Evolutionary conservation across 2,329 filamentous ascomycete genomes (phyloP), one percentile per base, ranked within the genome.

Genomic region (Botryosphaeria dothidea): DNA sequence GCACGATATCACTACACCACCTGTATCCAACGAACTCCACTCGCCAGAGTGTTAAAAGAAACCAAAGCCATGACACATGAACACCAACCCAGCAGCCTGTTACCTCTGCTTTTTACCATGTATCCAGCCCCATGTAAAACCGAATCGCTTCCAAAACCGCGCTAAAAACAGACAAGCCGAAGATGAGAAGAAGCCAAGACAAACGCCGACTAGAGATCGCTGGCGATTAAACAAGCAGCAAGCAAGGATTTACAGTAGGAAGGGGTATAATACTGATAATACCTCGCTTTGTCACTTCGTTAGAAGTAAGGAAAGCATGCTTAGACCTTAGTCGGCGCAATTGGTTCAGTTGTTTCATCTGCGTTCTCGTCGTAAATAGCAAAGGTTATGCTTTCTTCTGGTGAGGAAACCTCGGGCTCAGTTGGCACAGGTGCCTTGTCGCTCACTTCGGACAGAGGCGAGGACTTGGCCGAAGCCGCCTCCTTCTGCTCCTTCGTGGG

Each of bases 191-290:
- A 54, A 54, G 36, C 17, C 38, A 63, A 45, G 11, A 54, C 25
- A 46, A 45, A 46, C 61, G 48, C 36, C 48, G 27, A 25, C 48
- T 17, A 36, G 25, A 45, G 9, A 17, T 60, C 56, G 27, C 56
- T 25, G 36, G 25, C 7, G 6, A 25, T 34, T 29, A 54, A 54
- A 41, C 31, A 43, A 46, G 36, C 15, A 51, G 46, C 46, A 36
- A 45, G 38, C 34, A 62, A 51, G 25, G 23, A 48, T 36, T 31
- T 31, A 54, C 48, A 45, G 48, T 51, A 31, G 15, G 58, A 63
- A 63, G 61, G 60, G 61, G 61, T 63, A 63, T 63, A 63, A 63
- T 63, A 63, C 61, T 63, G 36, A 21, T 45, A 54, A 46, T 36
- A 34, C 31, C 61, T 63, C 48, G 61, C 61, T 19, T 45, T 25